Conservation (phyloP, 116 monocot species). For the Zostera marina region DNA sequence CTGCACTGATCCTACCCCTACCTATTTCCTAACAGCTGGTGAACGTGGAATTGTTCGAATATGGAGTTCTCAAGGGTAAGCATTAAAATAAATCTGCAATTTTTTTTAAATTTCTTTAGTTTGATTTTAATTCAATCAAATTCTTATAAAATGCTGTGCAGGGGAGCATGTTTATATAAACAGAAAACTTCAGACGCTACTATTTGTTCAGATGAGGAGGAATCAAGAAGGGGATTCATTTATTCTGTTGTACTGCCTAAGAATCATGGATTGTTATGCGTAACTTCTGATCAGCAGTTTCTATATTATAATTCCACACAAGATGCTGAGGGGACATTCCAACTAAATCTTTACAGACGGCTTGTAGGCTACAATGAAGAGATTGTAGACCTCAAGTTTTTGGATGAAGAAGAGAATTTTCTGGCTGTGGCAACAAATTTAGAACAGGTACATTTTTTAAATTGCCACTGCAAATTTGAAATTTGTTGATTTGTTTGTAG, state of each 20-base stretch:
- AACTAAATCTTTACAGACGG: slow-evolving; percentile 47
- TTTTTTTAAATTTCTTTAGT: neutral
- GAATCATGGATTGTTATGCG: slow-evolving; percentile 59
- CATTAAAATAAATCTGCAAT: neutral
- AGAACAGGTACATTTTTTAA: slow-evolving; percentile 46
- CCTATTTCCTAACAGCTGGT: slow-evolving; percentile 79
- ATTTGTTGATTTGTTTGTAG: slow-evolving; percentile 17
- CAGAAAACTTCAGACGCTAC: slow-evolving; percentile 68
- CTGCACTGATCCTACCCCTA: slow-evolving; percentile 5
- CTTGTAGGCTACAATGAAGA: slow-evolving; percentile 87
- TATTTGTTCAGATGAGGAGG: slow-evolving; percentile 32
- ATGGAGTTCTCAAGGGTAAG: slow-evolving; percentile 69
- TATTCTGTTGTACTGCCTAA: slow-evolving; percentile 50
- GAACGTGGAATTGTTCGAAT: slow-evolving; percentile 72
- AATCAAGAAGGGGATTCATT: slow-evolving; percentile 53
- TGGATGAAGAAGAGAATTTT: slow-evolving; percentile 72
- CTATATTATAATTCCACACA: slow-evolving; percentile 51
- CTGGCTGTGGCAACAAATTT: slow-evolving; percentile 87
- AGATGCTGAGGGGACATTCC: slow-evolving; percentile 28
- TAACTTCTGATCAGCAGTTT: slow-evolving; percentile 85
- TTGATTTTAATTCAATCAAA: neutral
- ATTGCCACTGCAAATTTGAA: too few species aligned
- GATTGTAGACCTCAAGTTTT: slow-evolving; percentile 82
- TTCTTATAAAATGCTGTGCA: slow-evolving; percentile 11
- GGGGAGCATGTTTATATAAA: slow-evolving; percentile 54